These are phyloP conservation scores for Magnolia officinalis DNA, from an alignment of 164 flowering plant species.

Conservation along the genomic window DNA sequence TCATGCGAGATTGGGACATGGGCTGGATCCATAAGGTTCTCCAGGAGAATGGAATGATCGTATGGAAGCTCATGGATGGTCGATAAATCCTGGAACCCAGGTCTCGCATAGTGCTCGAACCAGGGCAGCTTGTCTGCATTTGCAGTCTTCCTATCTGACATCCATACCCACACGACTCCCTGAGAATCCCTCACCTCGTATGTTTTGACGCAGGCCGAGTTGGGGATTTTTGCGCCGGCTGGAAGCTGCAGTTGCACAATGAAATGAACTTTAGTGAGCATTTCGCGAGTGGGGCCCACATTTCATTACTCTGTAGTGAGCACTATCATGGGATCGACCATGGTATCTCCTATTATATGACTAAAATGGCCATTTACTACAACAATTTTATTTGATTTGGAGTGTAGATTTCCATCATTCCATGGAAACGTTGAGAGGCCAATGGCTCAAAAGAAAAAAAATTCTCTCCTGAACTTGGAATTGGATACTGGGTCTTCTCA, in stretches of 20 bases:
- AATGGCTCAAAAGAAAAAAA: too few relatives aligned
- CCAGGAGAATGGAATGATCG: constrained; percentile 92
- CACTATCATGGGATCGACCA: neutral
- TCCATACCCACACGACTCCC: constrained; percentile 98
- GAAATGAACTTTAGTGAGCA: neutral
- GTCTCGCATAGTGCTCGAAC: constrained; percentile 84
- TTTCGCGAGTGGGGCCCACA: neutral
- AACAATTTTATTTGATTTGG: neutral
- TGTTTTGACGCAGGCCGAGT: constrained; percentile 60
- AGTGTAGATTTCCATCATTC: neutral
- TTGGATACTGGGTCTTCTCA: too few relatives aligned
- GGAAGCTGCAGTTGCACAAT: constrained; percentile 54
- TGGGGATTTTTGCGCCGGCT: constrained; percentile 70
- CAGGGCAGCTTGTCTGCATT: constrained; percentile 64
- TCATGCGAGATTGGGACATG: constrained; percentile 96
- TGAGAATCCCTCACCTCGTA: constrained; percentile 85
- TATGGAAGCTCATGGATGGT: constrained; percentile 93
- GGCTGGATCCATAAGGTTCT: constrained; percentile 98
- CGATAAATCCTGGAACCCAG: constrained; percentile 72
- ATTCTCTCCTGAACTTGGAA: too few relatives aligned
- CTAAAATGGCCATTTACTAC: neutral
- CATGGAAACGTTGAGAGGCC: too few relatives aligned
- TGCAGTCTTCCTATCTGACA: constrained; percentile 72
- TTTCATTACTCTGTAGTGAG: neutral
- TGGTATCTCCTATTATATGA: neutral